Evolutionary conservation across 495 filamentous ascomycete genomes (phyloP).

Genomic region (Xylaria bambusicola): DNA sequence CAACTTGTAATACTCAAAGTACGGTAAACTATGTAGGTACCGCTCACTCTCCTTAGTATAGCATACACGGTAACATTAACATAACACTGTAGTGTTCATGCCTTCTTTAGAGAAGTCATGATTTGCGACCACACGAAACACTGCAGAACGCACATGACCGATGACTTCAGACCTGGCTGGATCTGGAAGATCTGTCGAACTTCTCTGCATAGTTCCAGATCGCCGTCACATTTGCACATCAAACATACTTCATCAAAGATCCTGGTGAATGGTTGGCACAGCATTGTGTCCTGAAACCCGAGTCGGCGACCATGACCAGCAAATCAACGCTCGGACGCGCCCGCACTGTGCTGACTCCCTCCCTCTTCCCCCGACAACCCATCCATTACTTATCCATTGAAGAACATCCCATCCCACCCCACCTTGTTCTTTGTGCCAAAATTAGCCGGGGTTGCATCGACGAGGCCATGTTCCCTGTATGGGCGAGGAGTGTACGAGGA

Average conservation of each 20-base stretch:
- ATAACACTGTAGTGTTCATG: too few relatives aligned
- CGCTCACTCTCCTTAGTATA: too few relatives aligned
- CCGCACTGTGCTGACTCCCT: conserved; percentile 10
- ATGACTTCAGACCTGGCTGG: conserved; percentile 10
- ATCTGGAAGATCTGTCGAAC: conserved; percentile 21
- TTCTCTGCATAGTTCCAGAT: conserved; percentile 24
- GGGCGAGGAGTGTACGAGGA: neutral
- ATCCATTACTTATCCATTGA: neutral
- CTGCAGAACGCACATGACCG: conserved; percentile 12
- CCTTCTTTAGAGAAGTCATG: neutral
- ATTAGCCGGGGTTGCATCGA: conserved; percentile 14
- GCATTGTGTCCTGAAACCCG: conserved; percentile 20
- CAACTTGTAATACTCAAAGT: neutral
- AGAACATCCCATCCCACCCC: too few relatives aligned
- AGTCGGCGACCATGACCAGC: conserved; percentile 18
- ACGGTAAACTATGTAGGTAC: neutral
- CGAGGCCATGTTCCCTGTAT: neutral
- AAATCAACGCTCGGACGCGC: neutral
- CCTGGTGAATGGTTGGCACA: conserved; percentile 12
- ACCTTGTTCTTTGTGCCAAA: conserved; percentile 20
- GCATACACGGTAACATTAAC: too few relatives aligned
- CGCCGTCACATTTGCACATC: conserved; percentile 21
- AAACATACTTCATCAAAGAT: conserved; percentile 8
- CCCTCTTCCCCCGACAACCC: neutral
- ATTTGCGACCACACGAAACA: conserved; percentile 21